Base-by-base conservation (phyloP, 1,139 yeast species). In the Pichia sp. region DNA sequence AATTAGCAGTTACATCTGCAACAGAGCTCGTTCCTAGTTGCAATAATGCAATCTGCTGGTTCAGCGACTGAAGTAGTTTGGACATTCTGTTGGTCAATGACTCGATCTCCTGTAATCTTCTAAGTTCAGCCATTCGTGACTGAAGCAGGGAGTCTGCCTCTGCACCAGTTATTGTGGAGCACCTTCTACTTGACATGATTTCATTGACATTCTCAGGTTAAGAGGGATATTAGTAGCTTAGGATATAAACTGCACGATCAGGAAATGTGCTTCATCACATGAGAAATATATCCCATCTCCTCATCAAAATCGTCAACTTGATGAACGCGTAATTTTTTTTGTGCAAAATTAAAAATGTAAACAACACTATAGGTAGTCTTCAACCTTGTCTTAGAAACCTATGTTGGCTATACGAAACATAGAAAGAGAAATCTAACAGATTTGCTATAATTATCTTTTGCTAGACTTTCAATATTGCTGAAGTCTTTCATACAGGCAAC, bases 61-160 rank as follows among this genome's bases (percentile, higher is more conserved):
- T 43, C 5, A 54, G 26, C 8, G 43, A 2, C 1, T 13, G n/a
- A 8, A 56, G 40, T 10, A 54, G 11, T 3, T n/a, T 31, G 8
- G 48, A 41, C 47, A 56, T 38, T 30, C 45, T 32, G 7, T 11
- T 36, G 1, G 87, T 81, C 47, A 78, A 73, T 30, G 70, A 70
- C 54, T 77, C 75, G 41, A 85, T 74, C 61, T 81, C 80, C 49
- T 73, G 75, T 43, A 84, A 69, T 58, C 74, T 72, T 53, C 74
- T 79, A 40, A 84, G 75, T 62, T 84, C 88, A 4, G 74, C 75
- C 54, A 78, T 67, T 64, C 83, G 83, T 52, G 75, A 75, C n/a
- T 59, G 60, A 1, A 65, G 54, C 26, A 55, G 54, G 4, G 53
- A 47, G 31, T 60, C 60, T 5, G 63, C 54, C 23, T 59, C 60